Evolutionary conservation across 345 rosid genomes (phyloP), one percentile per base, ranked within the genome.

Genomic region (Trapa bicornis): DNA sequence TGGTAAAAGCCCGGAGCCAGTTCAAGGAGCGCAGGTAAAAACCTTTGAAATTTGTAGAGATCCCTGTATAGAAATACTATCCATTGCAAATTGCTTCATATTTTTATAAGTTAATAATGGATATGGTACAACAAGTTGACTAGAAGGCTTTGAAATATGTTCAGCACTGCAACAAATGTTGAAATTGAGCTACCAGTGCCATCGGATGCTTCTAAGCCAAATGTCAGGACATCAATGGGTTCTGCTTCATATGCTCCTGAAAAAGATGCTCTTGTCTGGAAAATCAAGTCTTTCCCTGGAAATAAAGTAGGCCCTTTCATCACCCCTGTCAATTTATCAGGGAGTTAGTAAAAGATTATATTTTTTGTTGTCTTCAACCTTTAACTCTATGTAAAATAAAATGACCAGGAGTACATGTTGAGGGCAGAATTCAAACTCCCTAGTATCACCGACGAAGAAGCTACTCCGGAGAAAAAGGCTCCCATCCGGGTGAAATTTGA

Each of bases 391-490:
- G 47, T 16, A 32, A 29, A 41, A 38, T 61, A 14, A 50, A 57
- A 69, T 67, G 53, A 65, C 60, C 74, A 85, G 99, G 99, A 94
- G 76, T 94, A 91, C 68, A 85, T 94, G 92, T 65, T 86, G 80
- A 86, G 96, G 83, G 95, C 96, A 37, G 98, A 92, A 76, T 87
- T 92, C 71, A 79, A 82, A 74, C 95, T 92, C 78, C 96, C 98
- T 45, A 92, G 95, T 63, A 80, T 92, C 73, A 81, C 91, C 33
- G 87, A 85, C 11, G 98, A 92, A 78, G 98, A 92, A 75, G 85
- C 84, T 47, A 70, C 75, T 17, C 90, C 94, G 8, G 92, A 86
- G 80, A 83, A 92, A 67, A 92, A 87, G 78, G 95, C 95, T 75
- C 98, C 98, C 1, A 82, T 92, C 42, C 86, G 96, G 29, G 95